Percentiles rank a stretch among this genome's conserved stretches.
Conservation (phyloP, 768 basidiomycete genomes). For the Calocera viscosa region DNA sequence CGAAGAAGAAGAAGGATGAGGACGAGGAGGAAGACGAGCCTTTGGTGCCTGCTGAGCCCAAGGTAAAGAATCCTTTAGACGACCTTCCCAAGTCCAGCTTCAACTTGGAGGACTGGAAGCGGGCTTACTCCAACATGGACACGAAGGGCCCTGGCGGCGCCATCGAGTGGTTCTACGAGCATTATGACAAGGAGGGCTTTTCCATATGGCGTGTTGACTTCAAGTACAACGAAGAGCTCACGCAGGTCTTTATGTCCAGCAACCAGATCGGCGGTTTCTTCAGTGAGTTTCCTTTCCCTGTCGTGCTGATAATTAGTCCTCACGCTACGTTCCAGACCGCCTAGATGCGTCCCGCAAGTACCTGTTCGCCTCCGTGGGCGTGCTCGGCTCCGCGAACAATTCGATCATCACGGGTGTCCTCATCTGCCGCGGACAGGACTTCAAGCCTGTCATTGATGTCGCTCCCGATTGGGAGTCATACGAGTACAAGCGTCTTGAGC, state of each 20-base stretch:
- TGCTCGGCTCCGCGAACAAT: constrained; percentile 68
- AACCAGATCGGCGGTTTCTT: constrained; percentile 95
- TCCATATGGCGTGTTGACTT: constrained; percentile 87
- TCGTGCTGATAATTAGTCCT: too few species aligned
- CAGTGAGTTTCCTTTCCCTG: constrained; percentile 23
- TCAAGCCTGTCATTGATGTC: constrained; percentile 53
- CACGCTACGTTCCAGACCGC: too few species aligned
- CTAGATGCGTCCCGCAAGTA: constrained; percentile 95
- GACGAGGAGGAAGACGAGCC: constrained; percentile 60
- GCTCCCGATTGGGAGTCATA: constrained; percentile 93
- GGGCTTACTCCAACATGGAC: constrained; percentile 96
- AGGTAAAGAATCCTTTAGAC: constrained; percentile 89
- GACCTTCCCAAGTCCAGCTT: constrained; percentile 74
- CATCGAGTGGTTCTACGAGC: constrained; percentile 92
- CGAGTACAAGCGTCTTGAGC: constrained; percentile 60
- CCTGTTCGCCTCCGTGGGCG: constrained; percentile 85
- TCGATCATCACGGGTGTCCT: constrained; percentile 71
- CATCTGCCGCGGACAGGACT: constrained; percentile 70
- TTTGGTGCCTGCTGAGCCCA: constrained; percentile 66
- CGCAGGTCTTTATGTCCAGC: constrained; percentile 83
- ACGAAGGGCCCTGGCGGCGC: constrained; percentile 71
- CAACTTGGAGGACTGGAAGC: constrained; percentile 95
- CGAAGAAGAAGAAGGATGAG: constrained; percentile 41
- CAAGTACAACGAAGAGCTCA: constrained; percentile 93
- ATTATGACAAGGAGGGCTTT: constrained; percentile 85